phyloP scores from a whole-genome alignment of 805 yeast species.

The Saccharomycopsis fermentans region DNA sequence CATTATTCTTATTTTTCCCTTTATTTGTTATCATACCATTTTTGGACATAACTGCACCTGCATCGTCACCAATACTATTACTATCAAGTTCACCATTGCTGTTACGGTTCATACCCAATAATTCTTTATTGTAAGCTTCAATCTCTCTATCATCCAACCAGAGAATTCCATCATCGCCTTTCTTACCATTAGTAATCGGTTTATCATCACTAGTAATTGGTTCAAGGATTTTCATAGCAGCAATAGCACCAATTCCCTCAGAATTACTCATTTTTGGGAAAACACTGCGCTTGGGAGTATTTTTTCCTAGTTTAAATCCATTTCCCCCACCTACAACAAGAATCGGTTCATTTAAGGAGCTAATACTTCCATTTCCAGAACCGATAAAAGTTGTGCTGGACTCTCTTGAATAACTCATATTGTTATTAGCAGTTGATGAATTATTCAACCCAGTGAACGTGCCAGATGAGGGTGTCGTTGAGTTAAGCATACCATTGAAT shows the following conservation, averaged over 20 bases:
- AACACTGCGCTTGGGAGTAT: background rate
- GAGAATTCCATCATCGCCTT: slow-evolving; percentile 16
- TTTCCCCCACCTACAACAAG: background rate
- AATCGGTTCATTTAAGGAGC: background rate
- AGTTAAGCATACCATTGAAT: background rate
- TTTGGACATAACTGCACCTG: background rate
- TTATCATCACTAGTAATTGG: slow-evolving; percentile 9
- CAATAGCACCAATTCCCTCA: background rate
- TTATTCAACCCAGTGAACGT: background rate
- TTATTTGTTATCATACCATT: background rate
- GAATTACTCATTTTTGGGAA: background rate
- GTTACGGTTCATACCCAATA: background rate
- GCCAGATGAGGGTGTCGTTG: background rate
- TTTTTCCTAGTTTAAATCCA: background rate
- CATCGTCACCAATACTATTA: background rate
- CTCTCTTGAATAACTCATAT: background rate
- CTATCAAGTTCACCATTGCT: background rate
- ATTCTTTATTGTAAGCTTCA: background rate
- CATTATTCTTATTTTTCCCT: background rate
- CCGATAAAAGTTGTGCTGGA: background rate
- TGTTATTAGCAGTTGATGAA: background rate
- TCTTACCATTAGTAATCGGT: slow-evolving; percentile 17
- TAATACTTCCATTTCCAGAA: background rate
- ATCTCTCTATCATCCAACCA: slow-evolving; percentile 9
- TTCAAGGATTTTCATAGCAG: background rate